Percentiles rank a stretch among this genome's conserved stretches.
Conservation (phyloP, 805 yeast genomes). For the Metschnikowia anglica region DNA sequence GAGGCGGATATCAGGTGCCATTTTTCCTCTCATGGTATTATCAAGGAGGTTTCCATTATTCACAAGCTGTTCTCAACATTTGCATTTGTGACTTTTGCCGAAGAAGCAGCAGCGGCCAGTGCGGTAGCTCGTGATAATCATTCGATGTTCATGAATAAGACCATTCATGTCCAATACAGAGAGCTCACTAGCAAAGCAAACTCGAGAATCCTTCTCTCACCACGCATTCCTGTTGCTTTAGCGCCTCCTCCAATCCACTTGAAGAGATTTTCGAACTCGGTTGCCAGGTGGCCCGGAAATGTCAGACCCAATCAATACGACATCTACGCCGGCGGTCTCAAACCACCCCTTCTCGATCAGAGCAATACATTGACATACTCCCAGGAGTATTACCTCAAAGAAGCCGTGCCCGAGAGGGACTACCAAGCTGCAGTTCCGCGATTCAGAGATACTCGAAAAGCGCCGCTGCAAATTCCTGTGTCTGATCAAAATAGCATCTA, state of each 20-base stretch:
- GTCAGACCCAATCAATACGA: constrained; percentile 12
- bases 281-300: constrained; percentile 13
- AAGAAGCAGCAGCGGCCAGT: constrained; percentile 74
- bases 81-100: constrained; percentile 69
- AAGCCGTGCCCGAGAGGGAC: constrained; percentile 11
- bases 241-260: constrained; percentile 85
- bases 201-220: constrained; percentile 30
- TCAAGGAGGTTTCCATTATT: constrained; percentile 55
- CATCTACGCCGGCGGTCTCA: constrained; percentile 36
- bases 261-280: constrained; percentile 14
- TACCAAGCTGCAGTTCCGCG: constrained; percentile 9
- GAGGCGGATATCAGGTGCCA: constrained; percentile 55
- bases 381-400: constrained; percentile 14
- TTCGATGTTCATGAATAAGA: constrained; percentile 65
- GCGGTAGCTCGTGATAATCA: constrained; percentile 88
- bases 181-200: constrained; percentile 42
- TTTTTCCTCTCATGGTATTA: constrained; percentile 66
- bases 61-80: constrained; percentile 52
- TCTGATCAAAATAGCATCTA: constrained; percentile 15
- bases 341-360: constrained; percentile 11
- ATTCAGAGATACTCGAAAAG: constrained; percentile 11
- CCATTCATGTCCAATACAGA: constrained; percentile 83
- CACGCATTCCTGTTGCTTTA: constrained; percentile 35
- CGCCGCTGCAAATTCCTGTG: constrained; percentile 6
- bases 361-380: constrained; percentile 11